phyloP scores from a whole-genome alignment of 371 early-diverging fungal genomes.

The Catenaria anguillulae region DNA sequence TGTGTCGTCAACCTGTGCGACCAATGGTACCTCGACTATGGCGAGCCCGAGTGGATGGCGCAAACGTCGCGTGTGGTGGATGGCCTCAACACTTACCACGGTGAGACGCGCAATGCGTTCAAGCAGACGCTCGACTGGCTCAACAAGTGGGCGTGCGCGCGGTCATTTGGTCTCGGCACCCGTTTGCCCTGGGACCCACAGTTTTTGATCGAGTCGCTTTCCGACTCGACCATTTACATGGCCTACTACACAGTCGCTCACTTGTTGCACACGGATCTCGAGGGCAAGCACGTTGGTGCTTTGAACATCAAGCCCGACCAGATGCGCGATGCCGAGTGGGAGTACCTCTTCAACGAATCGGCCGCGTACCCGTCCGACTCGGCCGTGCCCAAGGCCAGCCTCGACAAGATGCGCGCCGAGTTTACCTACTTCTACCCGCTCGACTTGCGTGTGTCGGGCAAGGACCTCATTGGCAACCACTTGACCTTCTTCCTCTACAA shows the following conservation, averaged over 20 bases:
- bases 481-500: constrained; percentile 97
- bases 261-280: constrained; percentile 70
- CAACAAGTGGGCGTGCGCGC: constrained; percentile 97
- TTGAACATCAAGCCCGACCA: constrained; percentile 66
- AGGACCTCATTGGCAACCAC: constrained; percentile 99
- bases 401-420: constrained; percentile 63
- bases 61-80: constrained; percentile 25
- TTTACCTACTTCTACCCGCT: constrained; percentile 98
- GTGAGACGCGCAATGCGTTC: constrained; percentile 83
- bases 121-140: constrained; percentile 89
- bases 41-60: constrained; percentile 80
- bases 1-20: constrained; percentile 97
- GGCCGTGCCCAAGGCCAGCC: constrained; percentile 39
- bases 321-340: constrained; percentile 93
- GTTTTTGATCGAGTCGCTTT: constrained; percentile 96
- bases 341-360: constrained; percentile 67
- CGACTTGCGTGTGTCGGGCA: constrained; percentile 96
- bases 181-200: constrained; percentile 93
- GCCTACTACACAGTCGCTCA: constrained; percentile 98
- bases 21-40: constrained; percentile 99
- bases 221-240: constrained; percentile 99
- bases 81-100: constrained; percentile 66
- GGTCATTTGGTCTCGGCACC: constrained; percentile 96
- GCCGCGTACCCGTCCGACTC: constrained; percentile 46
- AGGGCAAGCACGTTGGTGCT: constrained; percentile 69